Evolutionary conservation across 2,329 filamentous ascomycete genomes (phyloP).

Genomic region (Arthroderma uncinatum): DNA sequence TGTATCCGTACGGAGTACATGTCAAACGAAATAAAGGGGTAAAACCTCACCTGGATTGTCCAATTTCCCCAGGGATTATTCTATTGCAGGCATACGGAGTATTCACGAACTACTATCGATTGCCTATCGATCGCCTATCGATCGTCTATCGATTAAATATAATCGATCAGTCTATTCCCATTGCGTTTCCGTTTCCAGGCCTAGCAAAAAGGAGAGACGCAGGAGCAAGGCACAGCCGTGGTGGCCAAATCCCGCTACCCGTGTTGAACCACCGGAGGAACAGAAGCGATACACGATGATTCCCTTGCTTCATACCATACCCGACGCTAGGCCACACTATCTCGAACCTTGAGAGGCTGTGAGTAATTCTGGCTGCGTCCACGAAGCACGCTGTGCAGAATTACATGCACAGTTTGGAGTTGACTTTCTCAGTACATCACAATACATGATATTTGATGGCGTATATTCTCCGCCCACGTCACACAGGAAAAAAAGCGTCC

Average conservation of each 20-base stretch:
- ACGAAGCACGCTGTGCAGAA: neutral
- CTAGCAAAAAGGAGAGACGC: neutral
- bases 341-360: neutral
- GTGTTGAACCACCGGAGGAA: neutral
- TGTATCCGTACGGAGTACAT: no score
- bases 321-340: neutral
- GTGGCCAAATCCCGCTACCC: neutral
- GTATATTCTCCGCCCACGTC: slow-evolving; percentile 2
- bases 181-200: neutral
- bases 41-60: neutral
- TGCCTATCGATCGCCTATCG: neutral
- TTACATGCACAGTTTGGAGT: neutral
- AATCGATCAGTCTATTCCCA: neutral
- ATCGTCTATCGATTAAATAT: neutral
- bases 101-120: slow-evolving; percentile 1
- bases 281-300: neutral
- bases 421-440: neutral
- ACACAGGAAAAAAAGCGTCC: slow-evolving; percentile 1
- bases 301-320: neutral
- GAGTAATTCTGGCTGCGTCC: neutral
- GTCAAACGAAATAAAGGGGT: slow-evolving; percentile 2
- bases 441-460: neutral
- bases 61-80: neutral
- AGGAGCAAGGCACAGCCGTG: neutral
- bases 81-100: neutral